Base-by-base conservation (phyloP, 257 asterid genomes). In the Petunia secreta region DNA sequence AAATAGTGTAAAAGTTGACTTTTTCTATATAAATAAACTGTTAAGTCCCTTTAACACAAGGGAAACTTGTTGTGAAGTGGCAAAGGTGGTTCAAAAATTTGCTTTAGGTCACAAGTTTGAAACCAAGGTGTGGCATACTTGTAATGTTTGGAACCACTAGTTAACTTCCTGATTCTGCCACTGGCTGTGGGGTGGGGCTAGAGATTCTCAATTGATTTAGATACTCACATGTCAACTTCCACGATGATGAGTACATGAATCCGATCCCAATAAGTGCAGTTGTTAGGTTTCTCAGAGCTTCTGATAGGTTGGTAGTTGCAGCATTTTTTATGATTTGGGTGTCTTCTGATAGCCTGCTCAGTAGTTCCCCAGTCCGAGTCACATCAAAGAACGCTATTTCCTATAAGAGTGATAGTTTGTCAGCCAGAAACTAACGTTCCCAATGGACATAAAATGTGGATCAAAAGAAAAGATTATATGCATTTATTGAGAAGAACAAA, bases 321-420 rank as follows among this genome's bases (percentile, higher is more conserved):
- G 95, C 98, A 86, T 84, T 90, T 82, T 94, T 94, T 52, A 94
- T 94, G 74, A 94, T 89, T 82, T 94, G 97, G 5, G 98, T 94
- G 84, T 94, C 97, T 87, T 94, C 97, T 53, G 97, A 94, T 7
- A 94, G 93, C 87, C 98, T 86, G 84, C 98, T 93, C 71, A 93
- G 80, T 75, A 93, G 93, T 82, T 93, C 98, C 78, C 98, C 98
- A 13, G 98, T 93, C 38, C 98, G 93, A 69, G 97, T 91, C 77
- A 93, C 89, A 84, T 93, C 98, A 68, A 85, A 94, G 85, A 94
- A 94, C 16, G 96, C 98, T 82, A 94, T 88, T 83, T 94, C 97
- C 97, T 60, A 60, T 92, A 79, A 76, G 69, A 78, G 39, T 79
- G 16, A 64, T 16, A 78, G 40, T 44, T 25, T 3, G 53, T 44